Percentiles rank a stretch among this genome's conserved stretches.
These are phyloP conservation scores for Saccharomycopsis hybrid DNA, from an alignment of 1,139 yeast species.

Conservation along the genomic window DNA sequence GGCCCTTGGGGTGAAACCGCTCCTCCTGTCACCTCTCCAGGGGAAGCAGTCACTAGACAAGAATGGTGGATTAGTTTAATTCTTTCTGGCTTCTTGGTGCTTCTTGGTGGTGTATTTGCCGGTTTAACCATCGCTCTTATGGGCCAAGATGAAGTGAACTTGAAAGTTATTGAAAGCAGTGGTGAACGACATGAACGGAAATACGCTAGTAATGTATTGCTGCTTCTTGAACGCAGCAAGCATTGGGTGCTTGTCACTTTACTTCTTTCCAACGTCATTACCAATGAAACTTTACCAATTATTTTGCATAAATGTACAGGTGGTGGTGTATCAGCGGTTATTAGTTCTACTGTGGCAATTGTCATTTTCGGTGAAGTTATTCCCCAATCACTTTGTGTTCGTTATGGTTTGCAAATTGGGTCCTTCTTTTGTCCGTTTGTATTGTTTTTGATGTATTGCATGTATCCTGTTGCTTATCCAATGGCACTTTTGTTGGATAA, in stretches of 20 bases:
- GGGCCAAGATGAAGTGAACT: slow-evolving; percentile 96
- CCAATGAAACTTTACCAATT: slow-evolving; percentile 92
- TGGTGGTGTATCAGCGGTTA: slow-evolving; percentile 98
- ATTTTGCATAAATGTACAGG: slow-evolving; percentile 89
- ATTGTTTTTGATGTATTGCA: slow-evolving; percentile 70
- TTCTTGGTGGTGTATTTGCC: slow-evolving; percentile 94
- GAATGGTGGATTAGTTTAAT: slow-evolving; percentile 49
- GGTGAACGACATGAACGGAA: slow-evolving; percentile 53
- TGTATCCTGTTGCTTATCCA: slow-evolving; percentile 94
- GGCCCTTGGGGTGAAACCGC: background rate
- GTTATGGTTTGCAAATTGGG: slow-evolving; percentile 89
- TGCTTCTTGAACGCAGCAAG: slow-evolving; percentile 73
- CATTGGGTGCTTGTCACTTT: slow-evolving; percentile 97
- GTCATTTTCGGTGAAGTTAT: slow-evolving; percentile 95
- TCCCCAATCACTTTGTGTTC: slow-evolving; percentile 88
- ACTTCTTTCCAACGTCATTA: slow-evolving; percentile 79
- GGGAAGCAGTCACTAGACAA: slow-evolving; percentile 1
- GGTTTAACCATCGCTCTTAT: slow-evolving; percentile 90
- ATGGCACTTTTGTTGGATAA: slow-evolving; percentile 75
- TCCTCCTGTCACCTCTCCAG: background rate
- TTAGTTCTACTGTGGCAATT: slow-evolving; percentile 83
- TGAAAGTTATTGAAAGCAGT: slow-evolving; percentile 53
- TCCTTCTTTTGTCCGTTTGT: slow-evolving; percentile 90
- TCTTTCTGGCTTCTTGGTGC: slow-evolving; percentile 61
- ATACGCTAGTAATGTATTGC: slow-evolving; percentile 69